These are phyloP conservation scores for Achlya hypogyna DNA, from an alignment of 352 stramenopile species.

Conservation along the genomic window DNA sequence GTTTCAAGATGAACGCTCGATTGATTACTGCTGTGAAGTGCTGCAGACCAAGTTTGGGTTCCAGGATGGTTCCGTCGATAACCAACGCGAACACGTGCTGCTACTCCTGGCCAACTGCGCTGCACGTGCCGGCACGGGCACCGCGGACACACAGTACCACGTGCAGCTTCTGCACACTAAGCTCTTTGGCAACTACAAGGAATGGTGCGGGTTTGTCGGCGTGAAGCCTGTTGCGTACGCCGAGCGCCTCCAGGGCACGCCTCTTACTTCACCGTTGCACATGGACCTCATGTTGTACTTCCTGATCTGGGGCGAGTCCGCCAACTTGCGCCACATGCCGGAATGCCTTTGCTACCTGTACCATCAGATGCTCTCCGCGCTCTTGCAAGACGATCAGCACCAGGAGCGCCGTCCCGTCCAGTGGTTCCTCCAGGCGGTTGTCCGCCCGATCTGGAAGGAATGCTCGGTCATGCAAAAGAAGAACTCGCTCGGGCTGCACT, in stretches of 20 bases:
- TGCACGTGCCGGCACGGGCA: slow-evolving; percentile 23
- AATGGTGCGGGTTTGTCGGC: slow-evolving; percentile 66
- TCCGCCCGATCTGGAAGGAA: slow-evolving; percentile 61
- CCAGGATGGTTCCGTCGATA: slow-evolving; percentile 69
- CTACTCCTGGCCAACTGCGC: slow-evolving; percentile 59
- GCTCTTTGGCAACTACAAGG: slow-evolving; percentile 61
- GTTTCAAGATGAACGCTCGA: slow-evolving; percentile 49
- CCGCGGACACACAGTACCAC: slow-evolving; percentile 52
- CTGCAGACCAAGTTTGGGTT: slow-evolving; percentile 76
- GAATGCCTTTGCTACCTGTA: slow-evolving; percentile 98
- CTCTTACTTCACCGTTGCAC: slow-evolving; percentile 33
- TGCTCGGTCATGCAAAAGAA: slow-evolving; percentile 62
- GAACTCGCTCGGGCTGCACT: slow-evolving; percentile 43
- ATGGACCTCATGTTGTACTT: slow-evolving; percentile 96
- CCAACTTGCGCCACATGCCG: slow-evolving; percentile 95
- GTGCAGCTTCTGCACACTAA: slow-evolving; percentile 57
- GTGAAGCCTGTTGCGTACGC: slow-evolving; percentile 65
- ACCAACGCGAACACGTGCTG: slow-evolving; percentile 77
- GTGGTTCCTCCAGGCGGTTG: slow-evolving; percentile 52
- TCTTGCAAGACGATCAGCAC: slow-evolving; percentile 41
- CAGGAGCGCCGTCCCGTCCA: slow-evolving; percentile 33
- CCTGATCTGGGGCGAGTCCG: slow-evolving; percentile 94
- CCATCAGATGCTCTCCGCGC: slow-evolving; percentile 64
- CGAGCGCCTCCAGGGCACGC: slow-evolving; percentile 15
- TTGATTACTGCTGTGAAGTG: slow-evolving; percentile 76